Conservation (phyloP, 2,329 filamentous ascomycete genomes). For the Scedosporium minutisporum region DNA sequence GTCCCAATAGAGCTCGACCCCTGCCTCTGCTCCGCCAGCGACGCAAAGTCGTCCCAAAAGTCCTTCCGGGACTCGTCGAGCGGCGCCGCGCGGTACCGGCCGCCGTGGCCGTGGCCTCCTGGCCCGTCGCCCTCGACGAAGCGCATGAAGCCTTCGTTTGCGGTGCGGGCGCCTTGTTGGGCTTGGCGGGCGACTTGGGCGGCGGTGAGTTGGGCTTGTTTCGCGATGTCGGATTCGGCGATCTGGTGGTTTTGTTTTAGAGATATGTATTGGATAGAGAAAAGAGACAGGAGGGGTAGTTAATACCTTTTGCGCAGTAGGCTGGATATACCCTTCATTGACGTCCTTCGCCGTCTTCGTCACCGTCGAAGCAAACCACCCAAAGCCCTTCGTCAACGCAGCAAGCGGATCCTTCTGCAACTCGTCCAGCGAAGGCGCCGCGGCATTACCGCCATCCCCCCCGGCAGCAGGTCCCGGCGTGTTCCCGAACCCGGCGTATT, state of each 20-base stretch:
- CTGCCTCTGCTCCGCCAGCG: constrained; percentile 45
- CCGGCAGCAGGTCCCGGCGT: constrained; percentile 47
- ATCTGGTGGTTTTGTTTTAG: constrained; percentile 40
- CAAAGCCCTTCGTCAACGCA: constrained; percentile 83
- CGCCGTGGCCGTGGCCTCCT: constrained; percentile 10
- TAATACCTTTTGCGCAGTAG: constrained; percentile 66
- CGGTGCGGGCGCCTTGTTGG: constrained; percentile 60
- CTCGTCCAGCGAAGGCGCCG: constrained; percentile 63
- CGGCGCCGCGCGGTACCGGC: constrained; percentile 25
- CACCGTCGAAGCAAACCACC: constrained; percentile 84
- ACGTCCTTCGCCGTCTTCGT: constrained; percentile 85
- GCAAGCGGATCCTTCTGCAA: constrained; percentile 85
- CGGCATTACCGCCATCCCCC: constrained; percentile 20
- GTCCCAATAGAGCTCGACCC: constrained; percentile 44
- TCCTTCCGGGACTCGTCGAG: constrained; percentile 61
- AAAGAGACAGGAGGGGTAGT: constrained; percentile 7
- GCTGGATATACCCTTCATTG: constrained; percentile 86
- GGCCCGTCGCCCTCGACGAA: constrained; percentile 71
- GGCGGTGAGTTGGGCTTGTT: constrained; percentile 51
- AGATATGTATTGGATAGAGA: background rate
- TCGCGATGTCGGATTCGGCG: constrained; percentile 68
- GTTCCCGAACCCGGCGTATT: constrained; percentile 85
- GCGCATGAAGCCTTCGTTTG: constrained; percentile 69
- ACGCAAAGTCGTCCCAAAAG: constrained; percentile 89
- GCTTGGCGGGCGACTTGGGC: constrained; percentile 58